Percentiles rank a stretch among this genome's conserved stretches.
phyloP scores from a whole-genome alignment of 2,329 filamentous ascomycete genomes.

The Calonectria crousiana region DNA sequence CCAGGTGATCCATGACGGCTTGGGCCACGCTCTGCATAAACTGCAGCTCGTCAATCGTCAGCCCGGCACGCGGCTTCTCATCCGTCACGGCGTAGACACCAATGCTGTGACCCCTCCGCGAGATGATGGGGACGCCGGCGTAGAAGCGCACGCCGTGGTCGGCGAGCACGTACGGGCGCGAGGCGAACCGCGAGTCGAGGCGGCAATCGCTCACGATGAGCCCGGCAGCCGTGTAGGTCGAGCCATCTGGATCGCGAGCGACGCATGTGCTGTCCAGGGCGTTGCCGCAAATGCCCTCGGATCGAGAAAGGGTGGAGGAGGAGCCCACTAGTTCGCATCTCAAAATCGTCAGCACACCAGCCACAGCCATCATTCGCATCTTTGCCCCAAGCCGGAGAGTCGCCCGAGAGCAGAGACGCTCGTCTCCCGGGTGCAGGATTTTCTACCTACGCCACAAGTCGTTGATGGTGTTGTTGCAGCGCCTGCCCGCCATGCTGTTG shows the following conservation, averaged over 20 bases:
- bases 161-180: constrained; percentile 47
- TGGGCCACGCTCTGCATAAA: constrained; percentile 69
- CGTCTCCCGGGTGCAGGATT: neutral
- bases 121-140: constrained; percentile 68
- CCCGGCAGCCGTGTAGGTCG: constrained; percentile 44
- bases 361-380: neutral
- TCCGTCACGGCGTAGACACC: constrained; percentile 72
- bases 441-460: constrained; percentile 51
- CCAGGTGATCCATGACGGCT: constrained; percentile 71
- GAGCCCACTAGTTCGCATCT: constrained; percentile 35
- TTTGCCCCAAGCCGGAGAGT: neutral
- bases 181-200: constrained; percentile 48
- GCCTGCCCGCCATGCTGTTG: neutral
- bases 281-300: constrained; percentile 51
- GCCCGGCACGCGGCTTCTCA: constrained; percentile 63
- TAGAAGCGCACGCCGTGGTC: constrained; percentile 52
- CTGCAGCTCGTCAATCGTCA: constrained; percentile 60
- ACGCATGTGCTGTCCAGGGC: constrained; percentile 39
- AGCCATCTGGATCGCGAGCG: constrained; percentile 39
- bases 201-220: constrained; percentile 48
- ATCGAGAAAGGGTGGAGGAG: constrained; percentile 44
- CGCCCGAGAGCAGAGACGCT: neutral
- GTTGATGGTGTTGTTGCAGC: constrained; percentile 30
- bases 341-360: neutral
- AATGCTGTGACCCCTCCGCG: constrained; percentile 65